These are phyloP conservation scores for Suillus alpinus DNA, from an alignment of 768 basidiomycete species.

Conservation along the genomic window DNA sequence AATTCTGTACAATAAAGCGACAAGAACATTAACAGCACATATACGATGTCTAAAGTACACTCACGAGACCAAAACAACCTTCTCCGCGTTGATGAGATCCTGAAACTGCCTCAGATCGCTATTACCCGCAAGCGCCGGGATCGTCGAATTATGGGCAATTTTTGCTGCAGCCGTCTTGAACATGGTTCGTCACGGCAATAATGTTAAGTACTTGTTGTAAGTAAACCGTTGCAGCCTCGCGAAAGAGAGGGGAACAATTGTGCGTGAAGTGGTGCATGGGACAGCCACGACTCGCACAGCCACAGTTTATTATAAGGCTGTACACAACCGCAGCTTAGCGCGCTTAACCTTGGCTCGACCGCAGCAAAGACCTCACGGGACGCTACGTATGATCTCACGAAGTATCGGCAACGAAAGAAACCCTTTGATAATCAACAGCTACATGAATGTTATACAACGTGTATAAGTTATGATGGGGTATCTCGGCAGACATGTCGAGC, in stretches of 20 bases:
- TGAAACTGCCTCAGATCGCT: conserved; percentile 80
- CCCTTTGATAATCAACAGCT: neutral
- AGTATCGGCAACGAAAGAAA: neutral
- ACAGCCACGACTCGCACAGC: neutral
- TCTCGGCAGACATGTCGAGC: neutral
- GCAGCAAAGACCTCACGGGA: neutral
- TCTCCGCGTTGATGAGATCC: conserved; percentile 88
- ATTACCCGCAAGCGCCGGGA: conserved; percentile 69
- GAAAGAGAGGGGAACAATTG: neutral
- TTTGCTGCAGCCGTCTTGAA: conserved; percentile 77
- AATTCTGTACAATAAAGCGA: conserved; percentile 36
- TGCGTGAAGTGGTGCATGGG: neutral
- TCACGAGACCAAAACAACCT: conserved; percentile 73
- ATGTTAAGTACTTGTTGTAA: neutral
- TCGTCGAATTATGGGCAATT: conserved; percentile 85
- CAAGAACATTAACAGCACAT: neutral
- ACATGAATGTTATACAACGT: conserved; percentile 1
- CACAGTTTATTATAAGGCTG: neutral
- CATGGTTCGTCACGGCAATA: conserved; percentile 39
- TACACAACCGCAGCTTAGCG: neutral
- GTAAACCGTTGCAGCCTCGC: neutral
- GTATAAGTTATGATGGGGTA: conserved; percentile 1
- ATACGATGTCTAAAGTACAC: conserved; percentile 21
- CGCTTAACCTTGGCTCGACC: neutral
- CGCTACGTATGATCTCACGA: neutral